A percentile compares a stretch with the other conserved stretches of the same genome.
Conservation (phyloP, 306 rosid species). For the Citrullus mucosospermus region DNA sequence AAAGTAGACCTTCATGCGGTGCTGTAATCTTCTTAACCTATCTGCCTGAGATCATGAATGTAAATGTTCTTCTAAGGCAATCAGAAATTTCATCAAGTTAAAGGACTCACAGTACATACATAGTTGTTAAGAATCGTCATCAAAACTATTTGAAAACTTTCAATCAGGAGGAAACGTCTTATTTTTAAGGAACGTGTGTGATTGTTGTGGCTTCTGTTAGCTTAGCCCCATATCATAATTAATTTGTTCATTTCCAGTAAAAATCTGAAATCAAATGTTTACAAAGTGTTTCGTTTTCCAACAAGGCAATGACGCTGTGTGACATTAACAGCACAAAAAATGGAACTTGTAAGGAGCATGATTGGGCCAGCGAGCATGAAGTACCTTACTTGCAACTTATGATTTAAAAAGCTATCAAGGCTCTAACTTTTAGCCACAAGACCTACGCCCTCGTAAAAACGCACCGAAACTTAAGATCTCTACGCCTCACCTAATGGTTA, state of each 20-base stretch:
- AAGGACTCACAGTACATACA: neutral
- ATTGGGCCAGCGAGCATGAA: neutral
- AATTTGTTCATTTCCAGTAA: neutral
- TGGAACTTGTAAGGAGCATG: neutral
- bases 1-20: constrained; percentile 57
- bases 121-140: neutral
- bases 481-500: too few species aligned
- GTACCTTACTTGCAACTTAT: too few species aligned
- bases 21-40: constrained; percentile 37
- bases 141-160: neutral
- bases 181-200: neutral
- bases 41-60: constrained; percentile 1
- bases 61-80: neutral
- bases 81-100: neutral
- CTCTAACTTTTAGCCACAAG: too few species aligned
- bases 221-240: neutral
- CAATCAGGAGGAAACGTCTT: neutral
- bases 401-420: too few species aligned
- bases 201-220: neutral
- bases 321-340: neutral
- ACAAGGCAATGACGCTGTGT: neutral
- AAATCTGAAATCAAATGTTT: too few species aligned
- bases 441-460: too few species aligned
- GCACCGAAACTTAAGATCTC: too few species aligned
- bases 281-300: neutral